phyloP scores from a whole-genome alignment of 139 green algal species.

The Desmodesmus armatus region DNA sequence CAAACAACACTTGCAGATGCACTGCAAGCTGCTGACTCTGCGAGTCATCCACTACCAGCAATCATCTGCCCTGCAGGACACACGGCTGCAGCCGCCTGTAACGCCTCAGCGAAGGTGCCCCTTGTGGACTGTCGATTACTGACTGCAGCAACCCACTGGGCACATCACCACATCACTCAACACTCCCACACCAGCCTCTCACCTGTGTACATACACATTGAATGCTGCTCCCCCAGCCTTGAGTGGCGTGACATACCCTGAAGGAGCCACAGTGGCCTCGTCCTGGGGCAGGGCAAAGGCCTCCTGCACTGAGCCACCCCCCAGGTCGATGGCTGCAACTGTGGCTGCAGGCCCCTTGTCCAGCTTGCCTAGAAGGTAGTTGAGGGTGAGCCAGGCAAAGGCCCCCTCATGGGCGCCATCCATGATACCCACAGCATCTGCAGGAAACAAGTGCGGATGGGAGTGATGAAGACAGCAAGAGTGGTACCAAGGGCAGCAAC shows the following conservation, averaged over 20 bases:
- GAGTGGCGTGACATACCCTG: conserved; percentile 80
- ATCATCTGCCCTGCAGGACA: too few species aligned
- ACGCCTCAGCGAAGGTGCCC: not conserved
- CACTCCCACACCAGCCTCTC: too few species aligned
- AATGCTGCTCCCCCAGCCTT: conserved; percentile 73
- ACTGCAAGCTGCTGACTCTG: too few species aligned
- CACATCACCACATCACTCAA: too few species aligned
- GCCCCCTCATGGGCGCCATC: conserved; percentile 93
- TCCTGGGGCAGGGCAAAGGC: conserved; percentile 82
- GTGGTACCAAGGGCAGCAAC: too few species aligned
- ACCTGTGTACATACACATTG: conserved; percentile 96
- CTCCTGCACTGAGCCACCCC: conserved; percentile 92
- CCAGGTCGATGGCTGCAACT: conserved; percentile 93
- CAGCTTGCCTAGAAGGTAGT: conserved; percentile 95
- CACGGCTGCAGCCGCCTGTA: too few species aligned
- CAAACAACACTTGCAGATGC: too few species aligned
- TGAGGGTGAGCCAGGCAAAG: conserved; percentile 98
- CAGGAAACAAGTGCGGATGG: not conserved
- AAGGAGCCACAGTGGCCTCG: conserved; percentile 67
- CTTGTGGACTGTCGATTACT: not conserved
- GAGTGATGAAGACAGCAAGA: too few species aligned
- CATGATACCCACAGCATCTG: conserved; percentile 73
- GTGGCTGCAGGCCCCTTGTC: conserved; percentile 71
- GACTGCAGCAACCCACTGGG: not conserved
- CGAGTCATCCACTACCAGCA: too few species aligned